A percentile compares a stretch with the other conserved stretches of the same genome.
These are phyloP conservation scores for Scheffersomyces coipomensis DNA, from an alignment of 805 yeast genomes.

Conservation along the genomic window DNA sequence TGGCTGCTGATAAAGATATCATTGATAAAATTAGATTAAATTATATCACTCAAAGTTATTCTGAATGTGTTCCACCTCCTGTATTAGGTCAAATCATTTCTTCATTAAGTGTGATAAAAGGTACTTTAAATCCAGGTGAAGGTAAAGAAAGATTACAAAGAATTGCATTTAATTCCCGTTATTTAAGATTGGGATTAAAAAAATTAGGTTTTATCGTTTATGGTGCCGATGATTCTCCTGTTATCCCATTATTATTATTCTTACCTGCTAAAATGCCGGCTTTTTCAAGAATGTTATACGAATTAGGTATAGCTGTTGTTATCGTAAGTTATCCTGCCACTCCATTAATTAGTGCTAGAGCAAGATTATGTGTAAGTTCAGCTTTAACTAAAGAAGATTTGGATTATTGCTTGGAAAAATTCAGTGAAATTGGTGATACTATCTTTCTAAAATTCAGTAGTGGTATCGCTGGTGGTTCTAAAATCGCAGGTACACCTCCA, in stretches of 20 bases:
- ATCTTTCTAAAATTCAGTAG: constrained; percentile 74
- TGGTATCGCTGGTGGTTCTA: constrained; percentile 73
- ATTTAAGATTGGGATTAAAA: constrained; percentile 84
- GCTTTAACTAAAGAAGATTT: constrained; percentile 93
- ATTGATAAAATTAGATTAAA: constrained; percentile 75
- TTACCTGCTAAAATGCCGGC: constrained; percentile 96
- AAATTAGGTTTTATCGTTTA: constrained; percentile 90
- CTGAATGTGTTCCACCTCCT: constrained; percentile 89
- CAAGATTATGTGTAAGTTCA: constrained; percentile 88
- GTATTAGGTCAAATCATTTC: constrained; percentile 85
- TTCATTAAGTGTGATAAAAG: constrained; percentile 74
- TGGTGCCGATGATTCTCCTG: constrained; percentile 97
- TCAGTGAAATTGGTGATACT: constrained; percentile 76
- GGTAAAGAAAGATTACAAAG: constrained; percentile 88
- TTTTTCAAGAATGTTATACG: constrained; percentile 76
- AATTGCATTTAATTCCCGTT: constrained; percentile 94
- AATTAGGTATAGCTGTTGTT: constrained; percentile 85
- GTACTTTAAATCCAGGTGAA: constrained; percentile 87
- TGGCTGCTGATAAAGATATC: constrained; percentile 70
- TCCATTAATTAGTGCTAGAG: constrained; percentile 84
- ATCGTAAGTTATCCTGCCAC: constrained; percentile 98
- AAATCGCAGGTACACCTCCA: constrained; percentile 53
- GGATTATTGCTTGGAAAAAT: constrained; percentile 70
- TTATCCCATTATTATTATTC: constrained; percentile 82
- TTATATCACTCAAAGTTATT: constrained; percentile 69